Base-by-base conservation (phyloP, 2,329 filamentous ascomycete species). In the Penicillium palitans region DNA sequence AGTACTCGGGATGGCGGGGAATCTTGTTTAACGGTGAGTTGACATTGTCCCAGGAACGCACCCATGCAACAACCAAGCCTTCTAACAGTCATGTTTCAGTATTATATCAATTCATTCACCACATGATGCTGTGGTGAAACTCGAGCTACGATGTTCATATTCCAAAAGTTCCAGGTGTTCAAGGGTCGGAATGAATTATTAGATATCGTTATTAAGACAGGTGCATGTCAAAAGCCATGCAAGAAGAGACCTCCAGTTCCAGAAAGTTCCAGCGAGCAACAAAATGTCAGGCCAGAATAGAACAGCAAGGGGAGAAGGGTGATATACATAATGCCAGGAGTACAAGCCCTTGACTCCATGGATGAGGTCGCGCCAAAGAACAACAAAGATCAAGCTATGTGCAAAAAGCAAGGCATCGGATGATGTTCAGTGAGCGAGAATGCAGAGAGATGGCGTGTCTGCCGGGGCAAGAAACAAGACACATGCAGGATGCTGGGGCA, bases 91-190 rank as follows among this genome's bases (percentile, higher is more conserved):
- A 39, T 54, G 10, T 44, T 31, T 47, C 3, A 79, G 75, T 79
- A 79, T 63, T 79, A 79, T 61, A 78, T 79, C 63, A 79, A 78
- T 55, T 79, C 77, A 15, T 79, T 78, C 58, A 63, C 71, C 13
- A 66, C 68, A 47, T 76, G 65, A 70, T 42, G 17, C 2, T 33
- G 15, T 19, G 35, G 19, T 50, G 13, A 27, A 31, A n/a, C 0
- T 21, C 27, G 17, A 39, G 24, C 24, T 41, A 33, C 27, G 2
- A 37, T 35, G 6, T 33, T 2, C 13, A 39, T 42, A 3, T 17
- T 19, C 29, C 4, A 41, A 39, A n/a, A 12, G 8, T 29, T 15
- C 44, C 44, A 42, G 33, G 21, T 10, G 19, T 37, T 24, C 21
- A 39, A 56, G 44, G 21, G n/a, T 50, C 12, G 21, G 21, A 56